phyloP scores from a whole-genome alignment of 495 filamentous ascomycete genomes.

The Penicillium malachiteum region DNA sequence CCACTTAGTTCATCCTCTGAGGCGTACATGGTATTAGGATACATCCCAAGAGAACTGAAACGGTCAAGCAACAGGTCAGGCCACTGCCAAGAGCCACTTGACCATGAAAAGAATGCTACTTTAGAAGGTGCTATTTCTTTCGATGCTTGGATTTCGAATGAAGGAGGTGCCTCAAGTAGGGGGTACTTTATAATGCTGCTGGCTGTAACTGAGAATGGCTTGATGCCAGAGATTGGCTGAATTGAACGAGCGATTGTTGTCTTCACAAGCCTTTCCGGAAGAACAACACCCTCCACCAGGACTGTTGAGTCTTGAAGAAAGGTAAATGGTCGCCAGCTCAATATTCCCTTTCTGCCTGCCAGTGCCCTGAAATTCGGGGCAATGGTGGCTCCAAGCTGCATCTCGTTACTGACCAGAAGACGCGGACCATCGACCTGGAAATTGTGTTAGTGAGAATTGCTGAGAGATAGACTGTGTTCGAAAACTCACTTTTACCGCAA shows the following conservation, averaged over 20 bases:
- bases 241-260: constrained; percentile 31
- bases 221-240: constrained; percentile 31
- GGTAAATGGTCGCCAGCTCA: constrained; percentile 29
- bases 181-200: constrained; percentile 30
- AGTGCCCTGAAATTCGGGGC: constrained; percentile 28
- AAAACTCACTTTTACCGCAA: constrained; percentile 19
- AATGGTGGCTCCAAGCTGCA: constrained; percentile 36
- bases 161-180: constrained; percentile 25
- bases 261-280: constrained; percentile 33
- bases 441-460: background rate
- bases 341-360: constrained; percentile 27
- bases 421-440: constrained; percentile 31
- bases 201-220: constrained; percentile 34
- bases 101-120: constrained; percentile 34
- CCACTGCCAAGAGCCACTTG: constrained; percentile 37
- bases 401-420: constrained; percentile 23
- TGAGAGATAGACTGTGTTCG: background rate
- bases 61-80: constrained; percentile 28
- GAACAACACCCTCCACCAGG: constrained; percentile 20
- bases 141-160: constrained; percentile 28
- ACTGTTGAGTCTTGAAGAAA: constrained; percentile 32
- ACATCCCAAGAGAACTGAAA: constrained; percentile 24
- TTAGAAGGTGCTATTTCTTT: constrained; percentile 34
- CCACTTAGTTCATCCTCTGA: constrained; percentile 24
- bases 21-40: constrained; percentile 19